Evolutionary conservation across 768 basidiomycete species (phyloP).

Genomic region (Harrya chromipes): DNA sequence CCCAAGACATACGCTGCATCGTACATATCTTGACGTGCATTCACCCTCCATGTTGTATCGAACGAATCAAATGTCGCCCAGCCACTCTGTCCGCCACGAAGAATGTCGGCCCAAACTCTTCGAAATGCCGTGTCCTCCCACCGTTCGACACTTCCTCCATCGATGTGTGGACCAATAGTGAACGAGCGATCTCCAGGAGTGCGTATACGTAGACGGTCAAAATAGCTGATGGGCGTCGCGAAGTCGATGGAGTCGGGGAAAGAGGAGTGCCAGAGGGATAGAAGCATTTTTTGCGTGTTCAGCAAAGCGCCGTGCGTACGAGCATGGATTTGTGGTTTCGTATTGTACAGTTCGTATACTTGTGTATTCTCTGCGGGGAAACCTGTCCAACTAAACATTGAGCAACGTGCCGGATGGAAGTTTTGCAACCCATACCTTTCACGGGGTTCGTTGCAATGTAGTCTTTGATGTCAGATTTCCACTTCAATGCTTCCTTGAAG

Average conservation of each 20-base stretch:
- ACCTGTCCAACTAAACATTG: conserved; percentile 36
- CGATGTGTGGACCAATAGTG: conserved; percentile 60
- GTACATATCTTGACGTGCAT: conserved; percentile 61
- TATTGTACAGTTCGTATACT: conserved; percentile 74
- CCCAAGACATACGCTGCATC: conserved; percentile 43
- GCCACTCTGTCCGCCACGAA: conserved; percentile 35
- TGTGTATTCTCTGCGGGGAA: conserved; percentile 67
- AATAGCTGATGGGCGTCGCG: conserved; percentile 65
- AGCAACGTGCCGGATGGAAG: background rate
- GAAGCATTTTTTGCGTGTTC: conserved; percentile 52
- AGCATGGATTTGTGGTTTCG: conserved; percentile 57
- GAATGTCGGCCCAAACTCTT: conserved; percentile 41
- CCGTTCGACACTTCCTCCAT: conserved; percentile 52
- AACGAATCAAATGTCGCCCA: conserved; percentile 54
- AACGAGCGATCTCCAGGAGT: conserved; percentile 68
- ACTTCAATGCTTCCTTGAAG: conserved; percentile 52
- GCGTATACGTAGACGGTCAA: conserved; percentile 72
- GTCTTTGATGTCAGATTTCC: conserved; percentile 53
- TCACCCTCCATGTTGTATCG: conserved; percentile 43
- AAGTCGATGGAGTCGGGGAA: conserved; percentile 43
- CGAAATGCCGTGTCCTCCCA: conserved; percentile 50
- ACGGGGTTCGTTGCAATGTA: conserved; percentile 55
- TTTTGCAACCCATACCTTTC: conserved; percentile 39
- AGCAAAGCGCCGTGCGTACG: conserved; percentile 63
- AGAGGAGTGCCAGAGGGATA: conserved; percentile 56